These are phyloP conservation scores for Zygosaccharomyces rouxii DNA, from an alignment of 805 yeast species.

Conservation along the genomic window DNA sequence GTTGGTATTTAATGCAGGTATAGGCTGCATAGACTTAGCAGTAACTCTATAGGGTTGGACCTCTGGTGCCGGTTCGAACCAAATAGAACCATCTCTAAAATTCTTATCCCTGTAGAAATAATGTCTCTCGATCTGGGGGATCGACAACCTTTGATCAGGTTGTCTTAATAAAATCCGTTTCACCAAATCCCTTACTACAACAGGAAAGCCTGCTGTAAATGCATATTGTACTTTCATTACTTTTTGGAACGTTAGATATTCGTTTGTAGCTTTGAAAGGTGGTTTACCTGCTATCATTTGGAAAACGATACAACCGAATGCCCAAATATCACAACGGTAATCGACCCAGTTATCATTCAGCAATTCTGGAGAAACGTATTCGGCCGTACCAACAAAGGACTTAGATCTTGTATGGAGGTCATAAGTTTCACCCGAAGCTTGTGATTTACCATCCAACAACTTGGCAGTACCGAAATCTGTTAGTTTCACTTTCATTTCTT, in stretches of 20 bases:
- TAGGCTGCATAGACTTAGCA: conserved; percentile 75
- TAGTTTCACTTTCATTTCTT: conserved; percentile 55
- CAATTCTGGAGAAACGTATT: conserved; percentile 77
- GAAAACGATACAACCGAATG: conserved; percentile 91
- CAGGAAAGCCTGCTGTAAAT: conserved; percentile 80
- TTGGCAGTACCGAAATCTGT: conserved; percentile 88
- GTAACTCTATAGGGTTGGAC: conserved; percentile 67
- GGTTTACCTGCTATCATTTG: conserved; percentile 95
- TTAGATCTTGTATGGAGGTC: conserved; percentile 67
- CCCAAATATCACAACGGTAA: conserved; percentile 96
- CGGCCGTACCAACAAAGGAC: conserved; percentile 85
- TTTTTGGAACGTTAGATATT: conserved; percentile 75
- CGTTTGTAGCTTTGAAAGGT: conserved; percentile 81
- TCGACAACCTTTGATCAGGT: conserved; percentile 58
- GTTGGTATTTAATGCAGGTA: conserved; percentile 45
- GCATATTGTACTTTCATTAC: conserved; percentile 77
- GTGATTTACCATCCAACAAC: conserved; percentile 46
- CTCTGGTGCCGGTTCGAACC: conserved; percentile 60
- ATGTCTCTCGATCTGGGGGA: conserved; percentile 56
- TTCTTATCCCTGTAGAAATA: conserved; percentile 54
- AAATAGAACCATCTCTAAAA: conserved; percentile 53
- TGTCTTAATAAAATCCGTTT: conserved; percentile 61
- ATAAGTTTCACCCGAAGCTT: conserved; percentile 41
- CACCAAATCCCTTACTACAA: conserved; percentile 64
- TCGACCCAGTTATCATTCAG: conserved; percentile 77